Conservation (phyloP, 768 basidiomycete species). For the Auricularia auricula-judae region DNA sequence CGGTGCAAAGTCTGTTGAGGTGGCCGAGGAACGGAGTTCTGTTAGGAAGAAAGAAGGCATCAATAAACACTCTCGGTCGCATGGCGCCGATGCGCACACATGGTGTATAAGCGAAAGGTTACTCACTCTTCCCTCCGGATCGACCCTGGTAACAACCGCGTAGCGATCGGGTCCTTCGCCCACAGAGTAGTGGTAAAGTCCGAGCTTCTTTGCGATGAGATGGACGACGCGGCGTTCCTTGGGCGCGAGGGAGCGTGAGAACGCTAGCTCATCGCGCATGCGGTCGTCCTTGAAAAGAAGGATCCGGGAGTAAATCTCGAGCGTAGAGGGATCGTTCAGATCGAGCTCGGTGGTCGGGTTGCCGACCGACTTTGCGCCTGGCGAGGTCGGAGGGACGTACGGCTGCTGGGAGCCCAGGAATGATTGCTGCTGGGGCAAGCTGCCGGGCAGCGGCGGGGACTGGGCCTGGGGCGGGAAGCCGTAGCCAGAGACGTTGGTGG, state of each 20-base stretch:
- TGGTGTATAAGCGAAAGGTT: neutral
- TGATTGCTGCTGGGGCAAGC: slow-evolving; percentile 2
- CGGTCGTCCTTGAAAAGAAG: slow-evolving; percentile 95
- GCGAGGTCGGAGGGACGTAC: slow-evolving; percentile 46
- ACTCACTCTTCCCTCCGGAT: slow-evolving; percentile 62
- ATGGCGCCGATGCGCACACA: neutral
- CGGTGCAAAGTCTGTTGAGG: slow-evolving; percentile 65
- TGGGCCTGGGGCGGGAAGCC: slow-evolving; percentile 38
- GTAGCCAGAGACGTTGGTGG: neutral
- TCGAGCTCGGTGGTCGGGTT: slow-evolving; percentile 60
- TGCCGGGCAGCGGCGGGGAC: slow-evolving; percentile 20
- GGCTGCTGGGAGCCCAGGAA: slow-evolving; percentile 28
- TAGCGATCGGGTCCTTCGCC: slow-evolving; percentile 90
- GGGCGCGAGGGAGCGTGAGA: slow-evolving; percentile 75
- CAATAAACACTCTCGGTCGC: slow-evolving; percentile 1
- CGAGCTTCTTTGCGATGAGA: slow-evolving; percentile 91
- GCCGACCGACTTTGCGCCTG: slow-evolving; percentile 47
- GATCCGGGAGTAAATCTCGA: slow-evolving; percentile 96
- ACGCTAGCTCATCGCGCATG: slow-evolving; percentile 95
- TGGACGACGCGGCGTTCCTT: slow-evolving; percentile 90
- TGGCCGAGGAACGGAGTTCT: slow-evolving; percentile 28
- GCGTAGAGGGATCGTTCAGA: slow-evolving; percentile 87
- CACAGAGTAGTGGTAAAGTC: slow-evolving; percentile 87
- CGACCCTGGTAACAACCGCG: slow-evolving; percentile 87
- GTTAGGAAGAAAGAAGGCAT: slow-evolving; percentile 1